Base-by-base conservation (phyloP, 2,329 filamentous ascomycete genomes). In the Stenocarpella maydis region DNA sequence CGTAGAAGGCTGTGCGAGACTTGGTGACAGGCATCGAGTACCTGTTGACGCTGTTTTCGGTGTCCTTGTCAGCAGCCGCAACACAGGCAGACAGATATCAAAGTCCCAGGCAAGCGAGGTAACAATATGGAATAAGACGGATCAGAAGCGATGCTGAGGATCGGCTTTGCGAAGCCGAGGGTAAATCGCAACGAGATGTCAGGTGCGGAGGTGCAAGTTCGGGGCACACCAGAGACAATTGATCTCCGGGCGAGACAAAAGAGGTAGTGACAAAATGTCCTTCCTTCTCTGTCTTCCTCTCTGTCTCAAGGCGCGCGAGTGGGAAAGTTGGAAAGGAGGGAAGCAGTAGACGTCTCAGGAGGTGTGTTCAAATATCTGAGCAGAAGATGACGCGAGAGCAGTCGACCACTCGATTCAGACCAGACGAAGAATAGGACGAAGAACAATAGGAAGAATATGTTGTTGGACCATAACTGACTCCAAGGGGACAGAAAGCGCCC, bases 21-120 rank as follows among this genome's bases (percentile, higher is more conserved):
- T 87, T 87, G 58, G 92, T 93, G 64, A 95, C 92, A 39, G 95
- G 95, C 92, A 98, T 95, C 5, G 95, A 98, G 80, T 97, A 97
- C 73, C 95, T 92, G 79, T 97, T 97, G 71, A 91, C 86, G 74
- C 93, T 97, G 75, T 58, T 54, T 43, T 45, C 58, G 64, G 41
- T 37, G 21, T 45, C 6, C 24, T 52, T 52, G 67, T 71, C 47
- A 71, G 67, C 61, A 49, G 34, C 49, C 14, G 21, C 41, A 28
- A 67, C 7, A 47, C 7, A 49, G 19, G 60, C 14, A 43, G n/a
- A 65, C 39, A 31, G 37, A 45, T 19, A 45, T 19, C 19, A 28
- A 37, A 12, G 26, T 55, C 41, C 19, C 43, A 17, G 45, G 21
- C 14, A 19, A 3, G 17, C n/a, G 49, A 67, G 21, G 43, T 49